Conservation (phyloP, 345 rosid species). For the Kandelia obovata region DNA sequence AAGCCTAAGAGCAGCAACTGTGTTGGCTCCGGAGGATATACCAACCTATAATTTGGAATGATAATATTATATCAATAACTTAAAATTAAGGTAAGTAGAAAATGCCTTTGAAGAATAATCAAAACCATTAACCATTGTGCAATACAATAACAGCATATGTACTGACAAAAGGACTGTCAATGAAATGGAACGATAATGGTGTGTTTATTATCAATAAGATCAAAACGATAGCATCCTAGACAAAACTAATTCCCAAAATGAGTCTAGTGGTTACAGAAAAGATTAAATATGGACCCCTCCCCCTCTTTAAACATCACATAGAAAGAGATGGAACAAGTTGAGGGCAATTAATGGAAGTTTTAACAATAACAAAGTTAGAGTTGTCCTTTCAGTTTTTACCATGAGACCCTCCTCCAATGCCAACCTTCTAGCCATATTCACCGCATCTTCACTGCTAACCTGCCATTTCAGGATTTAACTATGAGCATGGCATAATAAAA, state of each 20-base stretch:
- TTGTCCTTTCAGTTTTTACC: constrained; percentile 39
- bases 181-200: no score
- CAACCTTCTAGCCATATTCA: constrained; percentile 88
- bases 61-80: neutral
- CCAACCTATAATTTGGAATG: constrained; percentile 55
- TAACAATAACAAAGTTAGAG: neutral
- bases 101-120: neutral
- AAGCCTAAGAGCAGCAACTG: constrained; percentile 77
- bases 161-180: no score
- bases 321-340: no score
- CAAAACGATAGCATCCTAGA: no score
- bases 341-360: neutral
- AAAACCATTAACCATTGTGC: neutral
- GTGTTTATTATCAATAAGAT: no score
- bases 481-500: constrained; percentile 11
- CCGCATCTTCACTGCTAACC: constrained; percentile 90
- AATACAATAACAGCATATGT: no score
- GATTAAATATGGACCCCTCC: neutral
- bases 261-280: neutral
- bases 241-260: neutral
- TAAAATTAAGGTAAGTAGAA: neutral
- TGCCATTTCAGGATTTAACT: constrained; percentile 23
- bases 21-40: constrained; percentile 92
- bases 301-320: neutral
- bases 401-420: constrained; percentile 94